phyloP scores from a whole-genome alignment of 2,329 filamentous ascomycete genomes.

The Endothia cerciana region DNA sequence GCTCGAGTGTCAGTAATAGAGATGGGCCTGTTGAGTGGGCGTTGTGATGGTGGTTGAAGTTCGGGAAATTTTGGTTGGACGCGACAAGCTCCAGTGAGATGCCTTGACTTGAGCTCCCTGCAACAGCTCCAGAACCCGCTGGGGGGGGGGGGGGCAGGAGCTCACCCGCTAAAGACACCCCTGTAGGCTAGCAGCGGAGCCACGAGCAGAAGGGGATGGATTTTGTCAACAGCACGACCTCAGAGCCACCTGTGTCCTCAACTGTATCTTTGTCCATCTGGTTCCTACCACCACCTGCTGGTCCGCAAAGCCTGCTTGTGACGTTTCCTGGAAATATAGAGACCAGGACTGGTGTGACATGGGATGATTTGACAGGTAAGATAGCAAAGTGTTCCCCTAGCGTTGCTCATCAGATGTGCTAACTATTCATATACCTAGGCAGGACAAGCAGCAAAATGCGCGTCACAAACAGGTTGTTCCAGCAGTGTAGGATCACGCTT shows the following conservation, averaged over 20 bases:
- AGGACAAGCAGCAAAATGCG: slow-evolving; percentile 48
- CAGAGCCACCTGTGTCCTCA: neutral
- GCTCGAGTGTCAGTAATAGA: neutral
- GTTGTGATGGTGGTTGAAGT: slow-evolving; percentile 11
- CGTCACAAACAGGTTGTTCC: slow-evolving; percentile 52
- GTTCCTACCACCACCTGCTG: no score
- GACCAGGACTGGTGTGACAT: neutral
- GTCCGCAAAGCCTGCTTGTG: neutral
- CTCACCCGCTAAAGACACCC: slow-evolving; percentile 17
- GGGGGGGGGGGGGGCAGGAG: neutral
- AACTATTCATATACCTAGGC: neutral
- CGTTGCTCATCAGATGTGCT: neutral
- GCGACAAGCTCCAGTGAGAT: neutral
- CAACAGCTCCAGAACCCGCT: slow-evolving; percentile 17
- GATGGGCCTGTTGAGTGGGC: neutral
- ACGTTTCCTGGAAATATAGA: neutral
- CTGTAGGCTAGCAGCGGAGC: slow-evolving; percentile 1
- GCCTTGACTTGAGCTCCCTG: slow-evolving; percentile 24
- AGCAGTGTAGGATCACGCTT: slow-evolving; percentile 69
- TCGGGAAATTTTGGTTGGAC: slow-evolving; percentile 23
- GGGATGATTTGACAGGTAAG: neutral
- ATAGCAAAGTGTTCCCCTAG: neutral
- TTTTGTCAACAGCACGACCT: neutral
- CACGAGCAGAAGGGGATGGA: neutral
- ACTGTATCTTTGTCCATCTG: neutral